Evolutionary conservation across 139 green algal species (phyloP).

Genomic region (Micromonas commoda): DNA sequence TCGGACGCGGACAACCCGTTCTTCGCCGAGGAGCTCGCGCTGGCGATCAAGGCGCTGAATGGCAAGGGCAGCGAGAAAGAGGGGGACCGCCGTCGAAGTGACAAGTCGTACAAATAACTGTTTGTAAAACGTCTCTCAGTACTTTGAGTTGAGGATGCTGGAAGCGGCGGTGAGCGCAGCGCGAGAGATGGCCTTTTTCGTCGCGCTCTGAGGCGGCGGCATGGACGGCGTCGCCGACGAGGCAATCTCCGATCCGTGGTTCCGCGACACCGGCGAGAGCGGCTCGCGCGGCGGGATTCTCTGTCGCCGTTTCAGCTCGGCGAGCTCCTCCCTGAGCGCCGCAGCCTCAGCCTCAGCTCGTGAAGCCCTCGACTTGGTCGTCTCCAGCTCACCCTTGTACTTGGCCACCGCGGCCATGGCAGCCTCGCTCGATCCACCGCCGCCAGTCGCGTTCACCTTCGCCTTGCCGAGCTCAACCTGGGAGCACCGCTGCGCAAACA

Average conservation of each 20-base stretch:
- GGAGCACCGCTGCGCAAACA: slow-evolving; percentile 58
- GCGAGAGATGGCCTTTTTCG: too few relatives aligned
- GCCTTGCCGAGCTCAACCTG: slow-evolving; percentile 78
- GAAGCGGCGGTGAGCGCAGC: too few relatives aligned
- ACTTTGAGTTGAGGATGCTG: too few relatives aligned
- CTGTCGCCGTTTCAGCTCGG: too few relatives aligned
- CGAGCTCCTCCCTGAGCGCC: background rate
- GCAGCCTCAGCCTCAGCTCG: background rate
- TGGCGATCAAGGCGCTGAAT: background rate
- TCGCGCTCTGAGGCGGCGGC: background rate
- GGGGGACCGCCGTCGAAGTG: background rate
- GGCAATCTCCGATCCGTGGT: background rate
- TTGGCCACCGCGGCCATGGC: background rate
- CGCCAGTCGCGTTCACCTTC: slow-evolving; percentile 29
- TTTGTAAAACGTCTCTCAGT: background rate
- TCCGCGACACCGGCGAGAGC: background rate
- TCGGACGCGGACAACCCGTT: slow-evolving; percentile 8
- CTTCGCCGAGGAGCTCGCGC: slow-evolving; percentile 22
- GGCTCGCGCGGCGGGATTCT: background rate
- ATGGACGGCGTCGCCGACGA: background rate
- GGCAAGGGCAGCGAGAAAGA: background rate
- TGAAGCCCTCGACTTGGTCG: background rate
- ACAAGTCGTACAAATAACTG: too few relatives aligned
- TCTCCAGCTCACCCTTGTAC: too few relatives aligned
- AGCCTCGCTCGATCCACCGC: background rate